A percentile compares a stretch with the other conserved stretches of the same genome.
Conservation (phyloP, 1,284 basidiomycete genomes). For the Rugosomyces carneus region DNA sequence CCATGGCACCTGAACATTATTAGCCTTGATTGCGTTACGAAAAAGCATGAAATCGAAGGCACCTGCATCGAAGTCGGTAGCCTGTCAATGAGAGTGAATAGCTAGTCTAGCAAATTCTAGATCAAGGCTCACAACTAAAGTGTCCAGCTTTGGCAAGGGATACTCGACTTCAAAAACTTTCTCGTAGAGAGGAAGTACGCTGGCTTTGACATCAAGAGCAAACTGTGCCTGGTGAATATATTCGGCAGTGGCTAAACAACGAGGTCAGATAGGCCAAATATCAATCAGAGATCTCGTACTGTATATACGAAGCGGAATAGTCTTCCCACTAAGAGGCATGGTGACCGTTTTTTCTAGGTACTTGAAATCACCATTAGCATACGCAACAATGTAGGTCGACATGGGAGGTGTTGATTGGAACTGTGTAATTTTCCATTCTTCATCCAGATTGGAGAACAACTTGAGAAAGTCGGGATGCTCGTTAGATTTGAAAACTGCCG, state of each 20-base stretch:
- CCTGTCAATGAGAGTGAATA: slow-evolving; percentile 31
- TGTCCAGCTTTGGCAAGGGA: slow-evolving; percentile 91
- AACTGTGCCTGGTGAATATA: slow-evolving; percentile 78
- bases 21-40: neutral
- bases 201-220: slow-evolving; percentile 85
- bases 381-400: slow-evolving; percentile 91
- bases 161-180: slow-evolving; percentile 87
- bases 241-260: slow-evolving; percentile 68
- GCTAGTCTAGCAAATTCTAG: neutral
- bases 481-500: slow-evolving; percentile 19
- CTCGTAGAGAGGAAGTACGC: slow-evolving; percentile 90
- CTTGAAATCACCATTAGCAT: slow-evolving; percentile 81
- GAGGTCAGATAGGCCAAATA: slow-evolving; percentile 1
- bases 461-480: slow-evolving; percentile 29
- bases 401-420: slow-evolving; percentile 79
- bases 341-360: slow-evolving; percentile 73
- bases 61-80: slow-evolving; percentile 84
- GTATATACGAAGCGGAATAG: slow-evolving; percentile 83
- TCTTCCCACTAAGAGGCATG: slow-evolving; percentile 79
- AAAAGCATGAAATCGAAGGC: neutral
- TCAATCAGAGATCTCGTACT: slow-evolving; percentile 32
- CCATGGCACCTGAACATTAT: slow-evolving; percentile 68
- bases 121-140: slow-evolving; percentile 55
- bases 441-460: slow-evolving; percentile 34
- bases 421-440: slow-evolving; percentile 75